A percentile compares a stretch with the other conserved stretches of the same genome.
Conservation (phyloP, 176 grass and related monocot species). For the Carex scoparia region DNA sequence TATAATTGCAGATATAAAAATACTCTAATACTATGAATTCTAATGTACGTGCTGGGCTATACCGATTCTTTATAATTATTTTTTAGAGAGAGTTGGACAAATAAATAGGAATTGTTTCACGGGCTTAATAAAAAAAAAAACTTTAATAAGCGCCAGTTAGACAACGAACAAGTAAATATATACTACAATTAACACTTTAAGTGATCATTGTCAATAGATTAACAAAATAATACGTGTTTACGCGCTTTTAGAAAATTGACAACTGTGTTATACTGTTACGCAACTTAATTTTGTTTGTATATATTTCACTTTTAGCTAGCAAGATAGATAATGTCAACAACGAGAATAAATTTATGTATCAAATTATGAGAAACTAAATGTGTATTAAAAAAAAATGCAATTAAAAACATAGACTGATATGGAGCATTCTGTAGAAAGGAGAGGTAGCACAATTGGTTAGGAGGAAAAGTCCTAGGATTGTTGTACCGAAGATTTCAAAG, state of each 20-base stretch:
- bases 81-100: background rate
- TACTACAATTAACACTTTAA: background rate
- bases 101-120: background rate
- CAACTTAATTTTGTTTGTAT: background rate
- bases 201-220: conserved; percentile 10
- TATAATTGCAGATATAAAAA: background rate
- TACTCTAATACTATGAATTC: background rate
- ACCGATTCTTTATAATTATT: background rate
- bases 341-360: background rate
- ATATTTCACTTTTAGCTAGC: background rate
- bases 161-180: background rate
- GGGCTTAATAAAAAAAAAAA: background rate
- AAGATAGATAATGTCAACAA: background rate
- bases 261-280: background rate
- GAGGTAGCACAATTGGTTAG: no score
- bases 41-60: background rate
- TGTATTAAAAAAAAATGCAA: background rate
- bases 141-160: background rate
- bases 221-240: background rate
- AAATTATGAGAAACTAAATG: background rate
- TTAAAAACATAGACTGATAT: background rate
- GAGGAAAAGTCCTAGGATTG: no score
- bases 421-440: no score
- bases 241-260: background rate
- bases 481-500: no score